phyloP scores from a whole-genome alignment of 2,329 filamentous ascomycete species.

The Penicillium brasilianum region DNA sequence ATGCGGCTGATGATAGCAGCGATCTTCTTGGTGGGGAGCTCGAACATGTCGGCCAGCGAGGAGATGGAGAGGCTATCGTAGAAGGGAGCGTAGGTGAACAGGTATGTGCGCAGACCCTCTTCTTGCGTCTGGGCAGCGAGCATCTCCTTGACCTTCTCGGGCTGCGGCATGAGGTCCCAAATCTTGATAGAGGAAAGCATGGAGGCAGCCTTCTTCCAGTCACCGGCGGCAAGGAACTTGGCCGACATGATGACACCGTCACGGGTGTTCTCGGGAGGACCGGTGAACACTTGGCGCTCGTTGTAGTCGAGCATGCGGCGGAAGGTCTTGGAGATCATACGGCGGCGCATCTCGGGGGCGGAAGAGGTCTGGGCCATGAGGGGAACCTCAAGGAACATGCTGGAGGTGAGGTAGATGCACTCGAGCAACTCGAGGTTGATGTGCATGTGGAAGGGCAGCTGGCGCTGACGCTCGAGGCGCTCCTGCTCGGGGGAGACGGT shows the following conservation, averaged over 20 bases:
- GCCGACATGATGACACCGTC: constrained; percentile 99
- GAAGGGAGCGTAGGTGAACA: constrained; percentile 99
- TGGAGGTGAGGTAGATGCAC: constrained; percentile 98
- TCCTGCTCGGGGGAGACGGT: constrained; percentile 98
- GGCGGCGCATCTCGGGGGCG: constrained; percentile 94
- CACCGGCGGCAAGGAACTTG: constrained; percentile 92
- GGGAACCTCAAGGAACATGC: constrained; percentile 98
- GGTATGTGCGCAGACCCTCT: constrained; percentile 95
- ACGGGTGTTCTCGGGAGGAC: constrained; percentile 96
- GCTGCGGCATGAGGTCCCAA: constrained; percentile 95
- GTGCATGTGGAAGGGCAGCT: constrained; percentile 99
- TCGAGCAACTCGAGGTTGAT: constrained; percentile 98
- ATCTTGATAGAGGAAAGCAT: constrained; percentile 99
- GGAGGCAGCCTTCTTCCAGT: constrained; percentile 95
- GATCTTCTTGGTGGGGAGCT: constrained; percentile 88
- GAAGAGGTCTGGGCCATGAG: constrained; percentile 96
- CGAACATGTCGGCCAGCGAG: constrained; percentile 92
- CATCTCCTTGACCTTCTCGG: constrained; percentile 94
- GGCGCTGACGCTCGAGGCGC: constrained; percentile 92
- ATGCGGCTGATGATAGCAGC: constrained; percentile 97
- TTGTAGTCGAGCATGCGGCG: constrained; percentile 99
- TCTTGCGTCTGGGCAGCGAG: constrained; percentile 98
- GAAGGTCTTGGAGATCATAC: constrained; percentile 99
- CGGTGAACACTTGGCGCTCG: constrained; percentile 98
- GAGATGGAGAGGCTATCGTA: constrained; percentile 93